A percentile compares a stretch with the other conserved stretches of the same genome.
Evolutionary conservation across 176 grass and related monocot species (phyloP).

Genomic region (Lolium perenne): DNA sequence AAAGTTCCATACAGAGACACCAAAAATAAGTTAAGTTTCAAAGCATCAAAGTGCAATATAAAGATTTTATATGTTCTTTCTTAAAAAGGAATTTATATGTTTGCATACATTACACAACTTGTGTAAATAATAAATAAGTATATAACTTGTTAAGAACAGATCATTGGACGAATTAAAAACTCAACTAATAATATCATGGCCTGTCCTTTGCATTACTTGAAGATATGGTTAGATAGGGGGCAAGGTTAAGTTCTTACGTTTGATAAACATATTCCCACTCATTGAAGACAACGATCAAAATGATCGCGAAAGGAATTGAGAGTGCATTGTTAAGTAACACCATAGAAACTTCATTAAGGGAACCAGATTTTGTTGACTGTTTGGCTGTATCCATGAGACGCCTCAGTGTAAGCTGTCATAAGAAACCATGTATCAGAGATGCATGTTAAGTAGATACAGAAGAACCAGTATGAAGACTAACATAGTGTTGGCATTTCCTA

Average conservation of each 20-base stretch:
- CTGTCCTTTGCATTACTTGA: background rate
- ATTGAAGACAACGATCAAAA: conserved; percentile 72
- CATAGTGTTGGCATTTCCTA: background rate
- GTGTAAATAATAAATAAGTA: conserved; percentile 12
- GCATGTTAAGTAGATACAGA: background rate
- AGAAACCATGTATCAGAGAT: conserved; percentile 5
- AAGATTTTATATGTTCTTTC: conserved; percentile 11
- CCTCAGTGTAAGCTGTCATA: conserved; percentile 65
- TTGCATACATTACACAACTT: background rate
- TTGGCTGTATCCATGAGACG: conserved; percentile 82
- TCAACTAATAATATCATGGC: background rate
- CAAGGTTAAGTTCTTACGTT: conserved; percentile 56
- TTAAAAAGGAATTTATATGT: background rate
- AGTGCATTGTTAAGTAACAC: conserved; percentile 88
- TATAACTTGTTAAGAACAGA: background rate
- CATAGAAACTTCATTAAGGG: conserved; percentile 92
- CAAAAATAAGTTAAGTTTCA: background rate
- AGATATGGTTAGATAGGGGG: background rate
- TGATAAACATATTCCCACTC: conserved; percentile 88
- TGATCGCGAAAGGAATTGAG: conserved; percentile 76
- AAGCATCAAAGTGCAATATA: background rate
- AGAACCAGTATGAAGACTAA: background rate
- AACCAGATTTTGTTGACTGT: conserved; percentile 80
- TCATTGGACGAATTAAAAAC: background rate
- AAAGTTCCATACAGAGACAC: background rate